Conservation (phyloP, 2,329 filamentous ascomycete species). For the Pseudogymnoascus pannorum region DNA sequence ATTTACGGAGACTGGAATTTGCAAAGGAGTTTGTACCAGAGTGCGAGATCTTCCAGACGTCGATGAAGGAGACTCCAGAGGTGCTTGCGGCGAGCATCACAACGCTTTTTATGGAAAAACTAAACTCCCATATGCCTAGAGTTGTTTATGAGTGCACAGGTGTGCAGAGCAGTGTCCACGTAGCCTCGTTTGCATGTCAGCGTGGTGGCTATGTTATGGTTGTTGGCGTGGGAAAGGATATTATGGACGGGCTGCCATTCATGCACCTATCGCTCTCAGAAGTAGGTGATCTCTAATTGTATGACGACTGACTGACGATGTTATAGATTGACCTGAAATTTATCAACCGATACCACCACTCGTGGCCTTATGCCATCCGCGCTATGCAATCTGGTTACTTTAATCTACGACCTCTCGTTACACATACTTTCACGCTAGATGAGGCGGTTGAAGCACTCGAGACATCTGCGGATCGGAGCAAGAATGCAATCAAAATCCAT, state of each 20-base stretch:
- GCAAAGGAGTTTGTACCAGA: constrained; percentile 50
- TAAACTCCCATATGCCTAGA: constrained; percentile 50
- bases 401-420: constrained; percentile 54
- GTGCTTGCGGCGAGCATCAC: constrained; percentile 46
- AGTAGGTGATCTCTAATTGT: constrained; percentile 17
- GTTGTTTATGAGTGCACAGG: constrained; percentile 60
- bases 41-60: constrained; percentile 47
- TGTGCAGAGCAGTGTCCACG: constrained; percentile 54
- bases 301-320: not conserved
- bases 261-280: constrained; percentile 20
- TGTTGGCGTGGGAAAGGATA: constrained; percentile 53
- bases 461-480: constrained; percentile 42
- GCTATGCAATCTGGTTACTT: constrained; percentile 52
- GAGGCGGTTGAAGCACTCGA: constrained; percentile 51
- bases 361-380: constrained; percentile 59
- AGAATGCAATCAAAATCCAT: constrained; percentile 53
- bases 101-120: constrained; percentile 40
- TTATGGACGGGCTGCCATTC: constrained; percentile 51
- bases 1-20: constrained; percentile 48
- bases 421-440: constrained; percentile 56
- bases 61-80: constrained; percentile 37
- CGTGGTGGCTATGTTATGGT: constrained; percentile 55
- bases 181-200: constrained; percentile 48
- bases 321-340: constrained; percentile 57
- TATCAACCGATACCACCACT: constrained; percentile 64